phyloP scores from a whole-genome alignment of 208 protist genomes.

The Leishmania gerbilli region DNA sequence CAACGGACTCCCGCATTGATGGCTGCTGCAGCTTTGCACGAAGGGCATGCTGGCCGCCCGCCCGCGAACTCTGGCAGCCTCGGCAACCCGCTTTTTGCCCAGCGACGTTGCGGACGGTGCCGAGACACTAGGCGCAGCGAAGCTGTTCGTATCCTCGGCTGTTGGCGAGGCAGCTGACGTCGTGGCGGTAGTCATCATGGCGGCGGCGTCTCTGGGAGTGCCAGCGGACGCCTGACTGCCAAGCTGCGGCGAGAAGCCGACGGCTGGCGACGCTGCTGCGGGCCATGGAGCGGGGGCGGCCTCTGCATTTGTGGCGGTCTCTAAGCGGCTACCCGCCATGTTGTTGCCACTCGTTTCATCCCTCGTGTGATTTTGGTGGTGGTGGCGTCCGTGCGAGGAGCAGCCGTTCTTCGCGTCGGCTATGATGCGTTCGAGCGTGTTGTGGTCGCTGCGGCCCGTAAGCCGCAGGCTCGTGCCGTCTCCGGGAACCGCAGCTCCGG shows the following conservation, averaged over 20 bases:
- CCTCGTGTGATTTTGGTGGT: neutral
- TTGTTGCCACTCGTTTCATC: neutral
- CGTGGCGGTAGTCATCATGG: neutral
- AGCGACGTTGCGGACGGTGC: neutral
- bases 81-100: neutral
- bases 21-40: neutral
- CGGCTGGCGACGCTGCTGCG: neutral
- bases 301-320: neutral
- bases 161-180: neutral
- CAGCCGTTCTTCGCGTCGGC: neutral
- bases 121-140: neutral
- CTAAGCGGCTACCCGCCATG: neutral
- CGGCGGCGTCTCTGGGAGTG: neutral
- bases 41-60: slow-evolving; percentile 1
- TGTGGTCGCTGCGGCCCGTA: slow-evolving; percentile 9
- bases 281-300: neutral
- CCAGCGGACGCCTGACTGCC: neutral
- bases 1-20: neutral
- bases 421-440: neutral
- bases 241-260: neutral
- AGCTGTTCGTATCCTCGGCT: neutral
- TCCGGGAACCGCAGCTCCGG: neutral
- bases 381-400: neutral
- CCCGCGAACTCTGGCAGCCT: neutral
- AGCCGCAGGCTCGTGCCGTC: slow-evolving; percentile 3